Evolutionary conservation across 2,329 filamentous ascomycete genomes (phyloP), one percentile per base, ranked within the genome.

Genomic region (Amauroascus verrucosus): DNA sequence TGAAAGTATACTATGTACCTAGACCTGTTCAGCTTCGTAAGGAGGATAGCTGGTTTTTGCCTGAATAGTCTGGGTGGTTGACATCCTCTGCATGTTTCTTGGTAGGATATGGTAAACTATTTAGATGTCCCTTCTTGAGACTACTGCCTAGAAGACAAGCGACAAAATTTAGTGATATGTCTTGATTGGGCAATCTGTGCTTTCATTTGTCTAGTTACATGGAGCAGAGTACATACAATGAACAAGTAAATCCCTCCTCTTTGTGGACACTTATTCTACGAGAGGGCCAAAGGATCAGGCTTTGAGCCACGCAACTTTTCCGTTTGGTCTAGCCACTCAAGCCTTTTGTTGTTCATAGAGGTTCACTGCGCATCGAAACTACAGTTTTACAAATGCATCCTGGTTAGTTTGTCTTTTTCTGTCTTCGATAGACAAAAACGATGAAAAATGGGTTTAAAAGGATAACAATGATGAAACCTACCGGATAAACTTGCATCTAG

Each of bases 331-430:
- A 24, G 7, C 24, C 16, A 11, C 2, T 41, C 41, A 48, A 9
- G 41, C 48, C 48, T 52, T 38, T 9, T 52, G 8, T 35, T 5
- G 8, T 43, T 30, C 48, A 46, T 52, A 52, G 22, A 33, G 28
- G 28, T 53, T 53, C 35, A 56, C 35, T 33, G 55, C 55, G 24
- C 51, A 56, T 54, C 53, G 52, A 28, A 56, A 56, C 55, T 56
- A 48, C 11, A 53, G 6, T 24, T 16, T 33, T 5, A 35, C n/a
- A 47, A 38, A 38, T 16, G 9, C 5, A 38, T 8, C 28, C 11
- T 24, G 9, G n/a, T 41, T 18, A 53, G 51, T 32, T 6, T 9
- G 8, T n/a, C n/a, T 9, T 14, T 13, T 35, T 28, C n/a, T 24
- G 1, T 11, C 8, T 24, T 18, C 22, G 38, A 37, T 6, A n/a